Evolutionary conservation across 257 asterid genomes (phyloP).

Genomic region (Solanum chiquidenum): DNA sequence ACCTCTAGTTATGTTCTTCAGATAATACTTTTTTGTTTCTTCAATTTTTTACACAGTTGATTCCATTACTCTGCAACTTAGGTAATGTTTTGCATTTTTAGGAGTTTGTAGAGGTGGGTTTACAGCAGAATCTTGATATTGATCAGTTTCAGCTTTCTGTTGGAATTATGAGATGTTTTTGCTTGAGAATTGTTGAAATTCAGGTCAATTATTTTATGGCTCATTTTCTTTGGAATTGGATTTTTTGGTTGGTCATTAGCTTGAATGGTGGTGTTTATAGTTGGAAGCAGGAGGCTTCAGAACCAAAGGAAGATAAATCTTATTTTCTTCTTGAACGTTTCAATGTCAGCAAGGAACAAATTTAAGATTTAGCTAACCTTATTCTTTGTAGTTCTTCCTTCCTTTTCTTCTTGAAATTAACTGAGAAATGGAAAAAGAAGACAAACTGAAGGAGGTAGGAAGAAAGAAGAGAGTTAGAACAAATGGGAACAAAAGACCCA

Average conservation of each 20-base stretch:
- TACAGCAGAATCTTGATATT: neutral
- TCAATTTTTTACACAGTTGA: too few species aligned
- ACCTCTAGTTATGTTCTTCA: too few species aligned
- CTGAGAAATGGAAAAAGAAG: neutral
- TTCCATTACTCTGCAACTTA: too few species aligned
- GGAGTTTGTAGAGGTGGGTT: conserved; percentile 10
- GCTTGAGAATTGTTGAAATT: neutral
- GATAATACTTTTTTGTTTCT: too few species aligned
- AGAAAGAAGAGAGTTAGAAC: too few species aligned
- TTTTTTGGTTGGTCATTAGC: conserved; percentile 13
- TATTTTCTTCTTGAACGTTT: conserved; percentile 2
- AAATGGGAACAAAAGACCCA: too few species aligned
- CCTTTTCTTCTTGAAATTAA: neutral
- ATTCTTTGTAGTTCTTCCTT: too few species aligned
- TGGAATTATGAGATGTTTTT: neutral
- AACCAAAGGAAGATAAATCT: conserved; percentile 12
- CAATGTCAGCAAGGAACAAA: too few species aligned
- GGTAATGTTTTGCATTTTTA: neutral
- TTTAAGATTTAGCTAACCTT: conserved; percentile 16
- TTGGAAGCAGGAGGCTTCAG: conserved; percentile 7
- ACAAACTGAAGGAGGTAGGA: neutral
- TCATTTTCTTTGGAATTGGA: conserved; percentile 20
- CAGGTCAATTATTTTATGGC: conserved; percentile 9
- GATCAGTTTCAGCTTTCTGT: neutral
- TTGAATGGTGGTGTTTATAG: conserved; percentile 13